These are phyloP conservation scores for Lyophyllum atratum DNA, from an alignment of 768 basidiomycete genomes.

Conservation along the genomic window DNA sequence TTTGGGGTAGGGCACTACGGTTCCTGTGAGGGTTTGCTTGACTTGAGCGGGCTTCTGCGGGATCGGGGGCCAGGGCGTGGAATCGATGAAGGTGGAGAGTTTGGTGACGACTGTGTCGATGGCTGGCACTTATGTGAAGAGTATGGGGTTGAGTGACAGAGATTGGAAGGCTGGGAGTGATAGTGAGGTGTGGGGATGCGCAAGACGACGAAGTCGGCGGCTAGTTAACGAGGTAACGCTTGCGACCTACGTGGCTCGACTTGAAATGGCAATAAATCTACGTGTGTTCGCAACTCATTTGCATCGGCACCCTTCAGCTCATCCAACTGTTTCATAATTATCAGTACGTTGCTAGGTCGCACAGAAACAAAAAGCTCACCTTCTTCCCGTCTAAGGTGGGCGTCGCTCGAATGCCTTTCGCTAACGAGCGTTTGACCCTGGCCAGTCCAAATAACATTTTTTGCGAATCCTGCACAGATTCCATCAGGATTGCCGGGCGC, in stretches of 20 bases:
- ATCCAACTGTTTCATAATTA: slow-evolving; percentile 47
- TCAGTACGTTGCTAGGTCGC: neutral
- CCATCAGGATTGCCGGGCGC: slow-evolving; percentile 56
- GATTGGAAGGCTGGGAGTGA: slow-evolving; percentile 61
- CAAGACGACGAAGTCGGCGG: slow-evolving; percentile 35
- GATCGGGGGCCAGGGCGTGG: slow-evolving; percentile 35
- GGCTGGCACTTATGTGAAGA: slow-evolving; percentile 72
- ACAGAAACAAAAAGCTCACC: slow-evolving; percentile 36
- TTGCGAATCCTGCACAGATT: slow-evolving; percentile 71
- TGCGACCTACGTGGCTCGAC: slow-evolving; percentile 79
- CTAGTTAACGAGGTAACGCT: neutral
- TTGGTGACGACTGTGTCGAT: slow-evolving; percentile 66
- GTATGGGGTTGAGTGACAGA: slow-evolving; percentile 71
- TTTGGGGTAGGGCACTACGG: slow-evolving; percentile 67
- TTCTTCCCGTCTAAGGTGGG: slow-evolving; percentile 83
- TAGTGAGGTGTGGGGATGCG: slow-evolving; percentile 72
- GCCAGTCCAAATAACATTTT: slow-evolving; percentile 78
- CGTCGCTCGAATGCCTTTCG: slow-evolving; percentile 70
- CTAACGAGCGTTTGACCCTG: slow-evolving; percentile 59
- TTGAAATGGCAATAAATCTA: slow-evolving; percentile 72
- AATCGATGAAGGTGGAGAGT: slow-evolving; percentile 62
- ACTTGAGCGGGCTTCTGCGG: slow-evolving; percentile 36
- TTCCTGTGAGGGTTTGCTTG: slow-evolving; percentile 49
- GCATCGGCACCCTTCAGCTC: slow-evolving; percentile 76
- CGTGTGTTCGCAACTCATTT: slow-evolving; percentile 68